Evolutionary conservation across 495 filamentous ascomycete species (phyloP).

Genomic region (Penicillium herquei): DNA sequence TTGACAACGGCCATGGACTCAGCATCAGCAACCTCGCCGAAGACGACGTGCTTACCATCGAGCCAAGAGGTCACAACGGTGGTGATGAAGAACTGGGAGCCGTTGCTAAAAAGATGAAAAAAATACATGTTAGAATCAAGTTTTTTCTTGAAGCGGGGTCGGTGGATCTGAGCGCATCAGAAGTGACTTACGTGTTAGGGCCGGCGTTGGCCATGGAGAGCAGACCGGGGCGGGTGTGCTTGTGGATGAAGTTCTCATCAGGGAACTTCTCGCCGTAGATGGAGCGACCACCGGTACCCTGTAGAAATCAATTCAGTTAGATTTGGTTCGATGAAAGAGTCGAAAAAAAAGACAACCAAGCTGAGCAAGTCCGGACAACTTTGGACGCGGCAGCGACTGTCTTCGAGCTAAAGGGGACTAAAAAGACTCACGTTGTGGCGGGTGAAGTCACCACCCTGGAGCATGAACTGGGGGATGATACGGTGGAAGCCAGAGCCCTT

Average conservation of each 20-base stretch:
- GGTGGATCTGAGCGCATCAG: slow-evolving; percentile 4
- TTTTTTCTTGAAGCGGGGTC: slow-evolving; percentile 4
- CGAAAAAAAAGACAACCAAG: not conserved
- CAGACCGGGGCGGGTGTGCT: slow-evolving; percentile 84
- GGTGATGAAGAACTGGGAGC: slow-evolving; percentile 98
- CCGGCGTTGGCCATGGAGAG: slow-evolving; percentile 98
- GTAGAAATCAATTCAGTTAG: slow-evolving; percentile 7
- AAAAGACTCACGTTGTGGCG: slow-evolving; percentile 69
- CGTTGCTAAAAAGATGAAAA: slow-evolving; percentile 67
- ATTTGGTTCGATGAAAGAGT: not conserved
- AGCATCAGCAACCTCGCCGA: slow-evolving; percentile 80
- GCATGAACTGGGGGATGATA: slow-evolving; percentile 98
- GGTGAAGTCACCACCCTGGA: slow-evolving; percentile 99
- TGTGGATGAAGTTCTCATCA: slow-evolving; percentile 89
- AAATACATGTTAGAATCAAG: not conserved
- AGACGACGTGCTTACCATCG: slow-evolving; percentile 97
- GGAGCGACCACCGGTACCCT: slow-evolving; percentile 88
- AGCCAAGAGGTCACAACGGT: slow-evolving; percentile 90
- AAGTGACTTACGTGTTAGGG: slow-evolving; percentile 64
- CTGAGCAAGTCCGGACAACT: not conserved
- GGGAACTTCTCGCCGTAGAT: slow-evolving; percentile 98
- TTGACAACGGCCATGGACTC: slow-evolving; percentile 64
- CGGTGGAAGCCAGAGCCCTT: slow-evolving; percentile 92
- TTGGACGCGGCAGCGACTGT: not conserved
- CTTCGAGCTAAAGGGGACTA: not conserved